Evolutionary conservation across 2,329 filamentous ascomycete species (phyloP).

Genomic region (Lasiodiplodia theobromae): DNA sequence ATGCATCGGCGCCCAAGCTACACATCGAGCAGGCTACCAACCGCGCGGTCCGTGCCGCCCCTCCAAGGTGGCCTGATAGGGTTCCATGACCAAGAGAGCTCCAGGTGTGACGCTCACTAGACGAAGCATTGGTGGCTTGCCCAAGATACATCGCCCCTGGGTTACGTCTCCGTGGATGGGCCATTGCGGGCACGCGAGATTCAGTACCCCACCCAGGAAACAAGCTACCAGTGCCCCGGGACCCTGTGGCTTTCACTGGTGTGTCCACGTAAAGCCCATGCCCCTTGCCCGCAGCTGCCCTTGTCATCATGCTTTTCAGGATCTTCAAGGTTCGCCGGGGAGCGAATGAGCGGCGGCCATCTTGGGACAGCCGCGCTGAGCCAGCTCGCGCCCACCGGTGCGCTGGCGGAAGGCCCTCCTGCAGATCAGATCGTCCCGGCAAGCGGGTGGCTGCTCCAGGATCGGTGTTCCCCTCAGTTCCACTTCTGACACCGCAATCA

Average conservation of each 20-base stretch:
- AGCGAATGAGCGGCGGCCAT: neutral
- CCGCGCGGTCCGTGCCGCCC: slow-evolving; percentile 22
- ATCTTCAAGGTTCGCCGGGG: slow-evolving; percentile 13
- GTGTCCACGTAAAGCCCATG: slow-evolving; percentile 7
- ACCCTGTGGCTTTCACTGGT: slow-evolving; percentile 22
- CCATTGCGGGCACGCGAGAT: slow-evolving; percentile 20
- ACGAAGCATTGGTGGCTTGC: slow-evolving; percentile 30
- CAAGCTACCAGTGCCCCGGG: slow-evolving; percentile 18
- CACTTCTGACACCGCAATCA: slow-evolving; percentile 13
- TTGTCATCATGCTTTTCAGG: slow-evolving; percentile 10
- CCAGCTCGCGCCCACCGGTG: slow-evolving; percentile 6
- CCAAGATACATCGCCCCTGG: slow-evolving; percentile 14
- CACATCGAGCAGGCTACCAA: slow-evolving; percentile 27
- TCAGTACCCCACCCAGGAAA: slow-evolving; percentile 25
- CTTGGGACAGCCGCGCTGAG: neutral
- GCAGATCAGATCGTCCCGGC: slow-evolving; percentile 14
- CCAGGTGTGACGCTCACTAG: slow-evolving; percentile 25
- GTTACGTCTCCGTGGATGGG: slow-evolving; percentile 17
- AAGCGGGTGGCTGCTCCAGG: slow-evolving; percentile 4
- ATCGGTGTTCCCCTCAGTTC: slow-evolving; percentile 2
- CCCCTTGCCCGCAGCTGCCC: slow-evolving; percentile 1
- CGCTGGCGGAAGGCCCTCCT: slow-evolving; percentile 7
- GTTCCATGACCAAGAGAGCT: slow-evolving; percentile 25
- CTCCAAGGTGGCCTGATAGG: slow-evolving; percentile 30
- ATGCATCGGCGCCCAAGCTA: slow-evolving; percentile 28